These are phyloP conservation scores for Globisporangium spinosum DNA, from an alignment of 352 stramenopile genomes.

Conservation along the genomic window DNA sequence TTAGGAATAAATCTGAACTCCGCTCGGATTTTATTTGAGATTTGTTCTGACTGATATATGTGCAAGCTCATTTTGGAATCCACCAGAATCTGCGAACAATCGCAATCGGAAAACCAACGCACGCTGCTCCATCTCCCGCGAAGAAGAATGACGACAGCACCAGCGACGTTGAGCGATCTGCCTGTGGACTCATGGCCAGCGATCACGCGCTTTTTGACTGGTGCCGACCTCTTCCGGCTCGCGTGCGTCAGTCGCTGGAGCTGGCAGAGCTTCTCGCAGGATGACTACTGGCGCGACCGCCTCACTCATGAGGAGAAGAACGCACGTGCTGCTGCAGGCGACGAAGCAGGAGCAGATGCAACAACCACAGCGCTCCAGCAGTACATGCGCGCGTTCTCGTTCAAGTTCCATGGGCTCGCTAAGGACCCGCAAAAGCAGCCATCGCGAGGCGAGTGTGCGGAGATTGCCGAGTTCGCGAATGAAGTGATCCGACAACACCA, in stretches of 20 bases:
- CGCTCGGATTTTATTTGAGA: too few species aligned
- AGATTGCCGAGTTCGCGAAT: not conserved
- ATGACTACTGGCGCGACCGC: constrained; percentile 1
- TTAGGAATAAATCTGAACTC: too few species aligned
- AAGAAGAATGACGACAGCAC: not conserved
- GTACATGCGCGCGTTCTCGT: constrained; percentile 10
- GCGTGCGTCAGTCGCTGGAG: constrained; percentile 1
- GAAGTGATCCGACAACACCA: not conserved
- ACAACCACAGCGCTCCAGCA: not conserved
- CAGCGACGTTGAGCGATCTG: not conserved
- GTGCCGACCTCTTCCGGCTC: constrained; percentile 1
- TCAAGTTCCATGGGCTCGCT: constrained; percentile 1
- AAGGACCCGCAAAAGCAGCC: not conserved
- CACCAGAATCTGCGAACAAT: not conserved
- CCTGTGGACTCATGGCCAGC: not conserved
- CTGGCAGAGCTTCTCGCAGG: constrained; percentile 3
- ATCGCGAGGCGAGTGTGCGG: not conserved
- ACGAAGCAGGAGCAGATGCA: not conserved
- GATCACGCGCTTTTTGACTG: not conserved
- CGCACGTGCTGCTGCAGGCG: not conserved
- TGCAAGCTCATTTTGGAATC: too few species aligned
- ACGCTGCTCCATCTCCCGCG: not conserved
- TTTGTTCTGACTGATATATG: too few species aligned
- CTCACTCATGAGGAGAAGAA: not conserved
- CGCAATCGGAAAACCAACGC: not conserved